Evolutionary conservation across 768 basidiomycete genomes (phyloP).

Genomic region (Tulasnella sp.): DNA sequence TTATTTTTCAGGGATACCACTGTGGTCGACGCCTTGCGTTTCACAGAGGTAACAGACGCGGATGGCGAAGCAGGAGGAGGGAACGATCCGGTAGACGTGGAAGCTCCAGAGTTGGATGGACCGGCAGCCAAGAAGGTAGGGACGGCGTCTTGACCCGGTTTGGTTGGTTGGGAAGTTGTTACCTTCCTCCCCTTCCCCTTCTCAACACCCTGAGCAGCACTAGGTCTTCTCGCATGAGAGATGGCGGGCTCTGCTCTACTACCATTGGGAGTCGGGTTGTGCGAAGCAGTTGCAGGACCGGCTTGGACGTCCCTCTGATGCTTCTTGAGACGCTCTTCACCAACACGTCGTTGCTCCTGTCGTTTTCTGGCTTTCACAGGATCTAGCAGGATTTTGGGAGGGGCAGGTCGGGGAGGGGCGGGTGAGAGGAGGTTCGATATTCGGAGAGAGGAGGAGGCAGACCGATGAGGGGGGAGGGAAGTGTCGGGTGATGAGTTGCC

Average conservation of each 20-base stretch:
- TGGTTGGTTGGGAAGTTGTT: neutral
- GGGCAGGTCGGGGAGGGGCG: slow-evolving; percentile 7
- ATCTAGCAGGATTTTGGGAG: slow-evolving; percentile 15
- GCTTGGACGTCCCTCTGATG: slow-evolving; percentile 6
- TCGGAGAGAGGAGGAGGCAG: slow-evolving; percentile 1
- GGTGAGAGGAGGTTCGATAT: slow-evolving; percentile 15
- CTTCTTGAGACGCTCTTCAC: slow-evolving; percentile 9
- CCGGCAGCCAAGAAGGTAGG: neutral
- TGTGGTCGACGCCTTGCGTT: slow-evolving; percentile 5
- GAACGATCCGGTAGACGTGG: slow-evolving; percentile 5
- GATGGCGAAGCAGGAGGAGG: neutral
- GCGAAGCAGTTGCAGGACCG: neutral
- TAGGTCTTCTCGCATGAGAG: slow-evolving; percentile 1
- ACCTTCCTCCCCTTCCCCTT: slow-evolving; percentile 8
- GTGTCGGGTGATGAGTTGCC: neutral
- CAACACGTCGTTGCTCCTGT: slow-evolving; percentile 7
- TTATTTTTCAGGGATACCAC: neutral
- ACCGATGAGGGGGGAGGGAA: neutral
- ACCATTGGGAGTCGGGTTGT: neutral
- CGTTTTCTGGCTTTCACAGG: slow-evolving; percentile 11
- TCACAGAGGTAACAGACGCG: neutral
- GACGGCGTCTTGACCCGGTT: slow-evolving; percentile 1
- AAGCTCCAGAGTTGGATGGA: neutral
- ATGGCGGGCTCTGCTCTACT: neutral
- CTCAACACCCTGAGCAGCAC: neutral